Conservation (phyloP, 1,284 basidiomycete genomes). For the Vanrija sp. region DNA sequence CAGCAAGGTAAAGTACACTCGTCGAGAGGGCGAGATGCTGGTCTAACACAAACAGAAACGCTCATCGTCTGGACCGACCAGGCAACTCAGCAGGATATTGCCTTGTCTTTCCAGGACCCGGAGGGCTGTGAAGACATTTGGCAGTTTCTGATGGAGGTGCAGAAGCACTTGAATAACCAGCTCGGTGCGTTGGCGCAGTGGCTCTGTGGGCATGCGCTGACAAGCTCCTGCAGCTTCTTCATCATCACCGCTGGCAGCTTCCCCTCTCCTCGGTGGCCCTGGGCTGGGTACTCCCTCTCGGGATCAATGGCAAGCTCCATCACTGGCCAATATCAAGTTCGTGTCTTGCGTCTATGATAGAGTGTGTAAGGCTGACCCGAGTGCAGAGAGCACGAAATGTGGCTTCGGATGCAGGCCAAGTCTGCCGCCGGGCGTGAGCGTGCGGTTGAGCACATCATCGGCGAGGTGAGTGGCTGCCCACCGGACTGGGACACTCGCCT, state of each 20-base stretch:
- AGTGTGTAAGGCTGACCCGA: constrained; percentile 3
- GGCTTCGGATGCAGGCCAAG: constrained; percentile 42
- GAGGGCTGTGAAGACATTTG: constrained; percentile 96
- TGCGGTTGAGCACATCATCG: constrained; percentile 71
- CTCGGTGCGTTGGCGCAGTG: constrained; percentile 22
- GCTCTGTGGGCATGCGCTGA: background rate
- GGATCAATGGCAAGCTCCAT: constrained; percentile 34
- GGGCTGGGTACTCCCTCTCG: constrained; percentile 4
- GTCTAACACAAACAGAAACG: constrained; percentile 64
- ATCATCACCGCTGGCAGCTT: constrained; percentile 37
- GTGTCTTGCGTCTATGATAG: background rate
- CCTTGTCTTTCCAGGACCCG: constrained; percentile 93
- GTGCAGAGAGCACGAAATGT: constrained; percentile 39
- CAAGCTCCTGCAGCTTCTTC: constrained; percentile 36
- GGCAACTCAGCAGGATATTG: constrained; percentile 81
- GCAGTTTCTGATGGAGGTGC: constrained; percentile 95
- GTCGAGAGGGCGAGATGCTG: background rate
- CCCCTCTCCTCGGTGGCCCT: constrained; percentile 31
- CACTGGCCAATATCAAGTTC: constrained; percentile 40
- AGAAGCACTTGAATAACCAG: constrained; percentile 52
- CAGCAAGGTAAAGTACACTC: constrained; percentile 69
- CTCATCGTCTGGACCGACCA: constrained; percentile 99
- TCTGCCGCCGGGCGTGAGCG: constrained; percentile 56
- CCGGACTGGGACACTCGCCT: background rate
- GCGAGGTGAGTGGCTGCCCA: constrained; percentile 25